Conservation (phyloP, 164 flowering plant species). For the Vitis rotundifolia region DNA sequence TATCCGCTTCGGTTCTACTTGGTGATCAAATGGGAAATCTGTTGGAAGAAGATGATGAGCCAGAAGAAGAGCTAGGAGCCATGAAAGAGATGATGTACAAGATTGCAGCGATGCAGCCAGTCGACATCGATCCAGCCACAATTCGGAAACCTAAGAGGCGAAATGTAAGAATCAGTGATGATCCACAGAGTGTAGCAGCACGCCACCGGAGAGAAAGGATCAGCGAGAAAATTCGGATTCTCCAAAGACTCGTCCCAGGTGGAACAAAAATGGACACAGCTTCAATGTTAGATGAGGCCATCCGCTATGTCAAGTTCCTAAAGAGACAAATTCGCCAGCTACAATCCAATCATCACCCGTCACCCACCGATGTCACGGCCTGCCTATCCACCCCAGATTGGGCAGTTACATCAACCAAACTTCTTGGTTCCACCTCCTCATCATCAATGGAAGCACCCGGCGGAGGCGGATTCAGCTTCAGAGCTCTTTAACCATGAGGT, state of each 20-base stretch:
- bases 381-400: neutral
- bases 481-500: conserved; percentile 17
- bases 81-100: conserved; percentile 94
- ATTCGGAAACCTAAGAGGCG: conserved; percentile 68
- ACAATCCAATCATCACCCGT: conserved; percentile 27
- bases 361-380: neutral
- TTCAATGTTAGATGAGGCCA: conserved; percentile 83
- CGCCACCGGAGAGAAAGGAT: conserved; percentile 76
- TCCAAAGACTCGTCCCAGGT: conserved; percentile 72
- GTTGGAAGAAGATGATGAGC: conserved; percentile 42
- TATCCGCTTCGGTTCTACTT: neutral
- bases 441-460: neutral
- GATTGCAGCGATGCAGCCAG: conserved; percentile 91
- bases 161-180: conserved; percentile 76
- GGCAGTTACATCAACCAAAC: conserved; percentile 6
- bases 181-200: conserved; percentile 93
- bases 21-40: neutral
- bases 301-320: conserved; percentile 82
- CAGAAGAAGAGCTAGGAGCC: conserved; percentile 68
- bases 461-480: neutral
- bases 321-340: conserved; percentile 64
- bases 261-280: conserved; percentile 92
- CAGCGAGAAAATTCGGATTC: conserved; percentile 68
- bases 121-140: conserved; percentile 81
- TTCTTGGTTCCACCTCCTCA: conserved; percentile 3